A percentile compares a stretch with the other conserved stretches of the same genome.
Evolutionary conservation across 108 stramenopile species (phyloP).

Genomic region (Aurantiochytrium sp.): DNA sequence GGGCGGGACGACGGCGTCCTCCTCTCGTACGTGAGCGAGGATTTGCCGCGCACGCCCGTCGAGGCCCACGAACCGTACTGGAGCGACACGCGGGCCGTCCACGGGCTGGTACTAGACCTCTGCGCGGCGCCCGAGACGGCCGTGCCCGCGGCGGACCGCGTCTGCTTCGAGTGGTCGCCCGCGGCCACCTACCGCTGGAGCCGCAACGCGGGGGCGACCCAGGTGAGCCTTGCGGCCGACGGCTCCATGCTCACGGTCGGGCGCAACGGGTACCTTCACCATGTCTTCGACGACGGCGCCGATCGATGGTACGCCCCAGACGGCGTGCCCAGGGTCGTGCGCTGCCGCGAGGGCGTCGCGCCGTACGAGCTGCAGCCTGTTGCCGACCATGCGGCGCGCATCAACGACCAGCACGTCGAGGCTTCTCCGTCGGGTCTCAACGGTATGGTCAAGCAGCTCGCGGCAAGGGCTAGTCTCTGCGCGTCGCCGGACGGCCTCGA

Average conservation of each 20-base stretch:
- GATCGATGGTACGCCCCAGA: not conserved
- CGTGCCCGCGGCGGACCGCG: not conserved
- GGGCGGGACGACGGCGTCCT: not conserved
- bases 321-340: not conserved
- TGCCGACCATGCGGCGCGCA: not conserved
- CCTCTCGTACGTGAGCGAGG: constrained; percentile 17
- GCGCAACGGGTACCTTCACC: not conserved
- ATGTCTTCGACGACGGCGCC: not conserved
- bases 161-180: not conserved
- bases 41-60: not conserved
- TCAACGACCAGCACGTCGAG: not conserved
- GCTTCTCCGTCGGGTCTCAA: no score
- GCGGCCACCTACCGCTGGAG: not conserved
- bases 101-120: not conserved
- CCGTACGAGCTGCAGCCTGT: not conserved
- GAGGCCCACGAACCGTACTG: not conserved
- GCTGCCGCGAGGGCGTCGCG: not conserved
- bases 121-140: not conserved
- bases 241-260: not conserved
- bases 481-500: no score
- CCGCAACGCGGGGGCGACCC: not conserved
- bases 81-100: not conserved
- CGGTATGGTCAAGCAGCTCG: no score
- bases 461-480: no score
- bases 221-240: not conserved